Evolutionary conservation across 2,329 filamentous ascomycete genomes (phyloP).

Genomic region (Aspergillus costaricaensis): DNA sequence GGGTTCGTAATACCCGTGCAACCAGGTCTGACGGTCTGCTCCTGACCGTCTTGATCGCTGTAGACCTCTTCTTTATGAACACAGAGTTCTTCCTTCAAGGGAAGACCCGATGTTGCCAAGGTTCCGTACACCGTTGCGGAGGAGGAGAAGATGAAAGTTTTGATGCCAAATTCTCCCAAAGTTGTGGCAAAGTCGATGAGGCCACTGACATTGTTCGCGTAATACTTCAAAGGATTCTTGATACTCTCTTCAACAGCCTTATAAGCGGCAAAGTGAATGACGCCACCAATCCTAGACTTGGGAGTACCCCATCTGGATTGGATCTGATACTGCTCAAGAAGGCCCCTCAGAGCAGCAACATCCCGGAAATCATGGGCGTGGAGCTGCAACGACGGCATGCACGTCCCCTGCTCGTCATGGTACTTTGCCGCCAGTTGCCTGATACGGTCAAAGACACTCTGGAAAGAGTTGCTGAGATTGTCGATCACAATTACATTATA

Average conservation of each 20-base stretch:
- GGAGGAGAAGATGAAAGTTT: slow-evolving; percentile 68
- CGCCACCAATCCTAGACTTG: slow-evolving; percentile 58
- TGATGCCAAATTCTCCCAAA: slow-evolving; percentile 62
- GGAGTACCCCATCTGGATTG: slow-evolving; percentile 36
- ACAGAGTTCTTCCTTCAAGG: slow-evolving; percentile 59
- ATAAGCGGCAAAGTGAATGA: slow-evolving; percentile 71
- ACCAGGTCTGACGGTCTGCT: slow-evolving; percentile 49
- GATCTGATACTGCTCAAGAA: slow-evolving; percentile 48
- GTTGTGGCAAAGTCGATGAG: slow-evolving; percentile 61
- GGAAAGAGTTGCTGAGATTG: slow-evolving; percentile 44
- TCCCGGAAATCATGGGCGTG: slow-evolving; percentile 53
- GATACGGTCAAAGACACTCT: slow-evolving; percentile 40
- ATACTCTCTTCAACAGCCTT: slow-evolving; percentile 69
- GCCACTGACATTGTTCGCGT: slow-evolving; percentile 67
- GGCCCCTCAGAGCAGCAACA: slow-evolving; percentile 42
- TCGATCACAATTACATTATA: slow-evolving; percentile 48
- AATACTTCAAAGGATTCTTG: slow-evolving; percentile 62
- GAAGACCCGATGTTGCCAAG: slow-evolving; percentile 52
- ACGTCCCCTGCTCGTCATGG: slow-evolving; percentile 41
- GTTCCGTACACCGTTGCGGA: slow-evolving; percentile 68
- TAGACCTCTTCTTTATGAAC: slow-evolving; percentile 54
- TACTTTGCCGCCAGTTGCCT: slow-evolving; percentile 33
- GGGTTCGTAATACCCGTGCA: slow-evolving; percentile 63
- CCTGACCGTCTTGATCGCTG: slow-evolving; percentile 45
- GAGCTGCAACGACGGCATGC: slow-evolving; percentile 49